A percentile compares a stretch with the other conserved stretches of the same genome.
phyloP scores from a whole-genome alignment of 352 stramenopile genomes.

The Phytophthora pluvialis region DNA sequence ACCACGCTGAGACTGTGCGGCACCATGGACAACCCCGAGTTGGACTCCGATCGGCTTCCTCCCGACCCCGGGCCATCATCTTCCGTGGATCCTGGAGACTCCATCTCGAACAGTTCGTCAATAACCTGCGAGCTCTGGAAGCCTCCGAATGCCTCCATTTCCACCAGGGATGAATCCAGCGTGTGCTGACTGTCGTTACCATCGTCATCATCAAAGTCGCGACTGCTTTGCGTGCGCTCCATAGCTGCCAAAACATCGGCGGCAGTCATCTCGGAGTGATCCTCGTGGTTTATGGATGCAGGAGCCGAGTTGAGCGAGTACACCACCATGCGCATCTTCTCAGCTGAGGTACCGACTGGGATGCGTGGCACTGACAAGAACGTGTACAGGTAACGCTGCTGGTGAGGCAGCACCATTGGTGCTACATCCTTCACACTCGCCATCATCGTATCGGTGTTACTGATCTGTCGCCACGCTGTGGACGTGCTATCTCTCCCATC shows the following conservation, averaged over 20 bases:
- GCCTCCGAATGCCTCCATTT: constrained; percentile 43
- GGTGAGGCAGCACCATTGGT: constrained; percentile 23
- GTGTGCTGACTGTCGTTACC: constrained; percentile 46
- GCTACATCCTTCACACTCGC: constrained; percentile 60
- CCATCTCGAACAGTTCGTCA: constrained; percentile 83
- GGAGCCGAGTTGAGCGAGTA: constrained; percentile 59
- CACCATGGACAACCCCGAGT: constrained; percentile 30
- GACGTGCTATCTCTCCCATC: constrained; percentile 35
- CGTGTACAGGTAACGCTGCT: constrained; percentile 72
- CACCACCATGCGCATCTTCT: constrained; percentile 81
- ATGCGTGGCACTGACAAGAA: constrained; percentile 87
- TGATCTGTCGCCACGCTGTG: constrained; percentile 74
- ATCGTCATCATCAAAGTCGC: constrained; percentile 39
- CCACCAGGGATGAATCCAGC: constrained; percentile 57
- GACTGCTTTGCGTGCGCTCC: constrained; percentile 58
- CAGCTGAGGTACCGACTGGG: constrained; percentile 54
- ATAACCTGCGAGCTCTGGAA: constrained; percentile 62
- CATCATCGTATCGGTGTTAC: constrained; percentile 83
- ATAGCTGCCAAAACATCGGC: constrained; percentile 74
- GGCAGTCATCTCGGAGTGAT: constrained; percentile 83
- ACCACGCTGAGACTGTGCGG: constrained; percentile 61
- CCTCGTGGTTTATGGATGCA: constrained; percentile 47
- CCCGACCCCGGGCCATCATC: constrained; percentile 44
- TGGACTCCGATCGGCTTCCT: constrained; percentile 34
- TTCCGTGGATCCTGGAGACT: constrained; percentile 60